Evolutionary conservation across 2,329 filamentous ascomycete genomes (phyloP).

Genomic region (Dendryphion nanum): DNA sequence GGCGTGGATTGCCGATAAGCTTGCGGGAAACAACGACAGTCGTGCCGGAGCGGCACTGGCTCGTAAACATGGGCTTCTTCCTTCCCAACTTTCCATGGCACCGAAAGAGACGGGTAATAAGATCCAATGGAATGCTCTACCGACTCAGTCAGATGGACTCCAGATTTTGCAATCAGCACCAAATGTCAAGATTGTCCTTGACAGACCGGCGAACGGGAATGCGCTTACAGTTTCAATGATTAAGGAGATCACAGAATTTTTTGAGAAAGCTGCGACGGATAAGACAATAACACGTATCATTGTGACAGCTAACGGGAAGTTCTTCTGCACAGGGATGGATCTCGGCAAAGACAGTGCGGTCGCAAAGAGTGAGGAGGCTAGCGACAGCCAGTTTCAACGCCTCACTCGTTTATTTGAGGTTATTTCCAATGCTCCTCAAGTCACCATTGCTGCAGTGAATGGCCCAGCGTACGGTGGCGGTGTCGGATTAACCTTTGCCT

Average conservation of each 20-base stretch:
- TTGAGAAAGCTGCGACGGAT: conserved; percentile 14
- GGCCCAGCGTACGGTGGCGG: not conserved
- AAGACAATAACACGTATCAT: conserved; percentile 35
- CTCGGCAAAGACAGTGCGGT: conserved; percentile 22
- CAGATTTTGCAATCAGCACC: too few species aligned
- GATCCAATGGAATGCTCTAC: too few species aligned
- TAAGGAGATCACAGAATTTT: not conserved
- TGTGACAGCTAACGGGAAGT: conserved; percentile 37
- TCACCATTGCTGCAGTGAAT: not conserved
- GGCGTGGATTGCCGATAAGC: conserved; percentile 20
- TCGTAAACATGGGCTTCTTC: too few species aligned
- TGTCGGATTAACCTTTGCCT: not conserved
- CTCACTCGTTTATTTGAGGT: not conserved
- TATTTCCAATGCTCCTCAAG: not conserved
- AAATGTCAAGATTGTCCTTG: not conserved
- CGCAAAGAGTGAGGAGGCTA: conserved; percentile 1
- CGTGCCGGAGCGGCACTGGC: conserved; percentile 18
- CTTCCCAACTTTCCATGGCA: too few species aligned
- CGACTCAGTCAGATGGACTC: too few species aligned
- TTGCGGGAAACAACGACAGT: conserved; percentile 17
- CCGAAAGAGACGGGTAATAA: too few species aligned
- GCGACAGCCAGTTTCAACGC: not conserved
- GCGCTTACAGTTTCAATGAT: not conserved
- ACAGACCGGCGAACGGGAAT: not conserved
- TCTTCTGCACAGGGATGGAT: conserved; percentile 46